Evolutionary conservation across 2,329 filamentous ascomycete species (phyloP), one percentile per base, ranked within the genome.

Genomic region (Juglanconis sp.): DNA sequence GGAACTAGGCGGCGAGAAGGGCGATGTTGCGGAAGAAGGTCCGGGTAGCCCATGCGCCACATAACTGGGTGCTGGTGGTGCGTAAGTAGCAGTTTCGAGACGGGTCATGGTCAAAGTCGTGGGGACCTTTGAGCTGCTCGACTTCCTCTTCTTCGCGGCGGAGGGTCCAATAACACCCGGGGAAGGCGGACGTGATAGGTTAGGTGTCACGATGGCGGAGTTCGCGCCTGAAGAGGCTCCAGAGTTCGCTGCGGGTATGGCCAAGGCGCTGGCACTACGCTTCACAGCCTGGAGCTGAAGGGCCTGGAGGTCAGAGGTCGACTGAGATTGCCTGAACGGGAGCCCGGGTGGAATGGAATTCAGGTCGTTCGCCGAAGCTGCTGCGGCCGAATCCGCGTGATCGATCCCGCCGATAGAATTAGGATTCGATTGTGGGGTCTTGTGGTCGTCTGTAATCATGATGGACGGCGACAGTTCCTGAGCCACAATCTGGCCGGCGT

Each of bases 401-500:
- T 67, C 42, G 67, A 68, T 64, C 66, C 68, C 31, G 69, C 67
- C 30, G 67, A 63, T 46, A 70, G 64, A 5, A 50, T 71, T 56
- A 54, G 79, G 74, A 54, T 80, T 73, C 60, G 76, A 73, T 67
- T 91, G 89, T 31, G 55, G 55, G 7, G 92, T 96, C 77, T 98
- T 98, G 78, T 98, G 94, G 70, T 99, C 94, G 71, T 99, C 94
- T 1, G 95, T 98, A 65, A 98, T 97, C 84, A 97, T 94, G 65
- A 98, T 96, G 0, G 92, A 90, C 58, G 89, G 87, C 24, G 91
- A 92, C 65, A 96, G 88, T 56, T 87, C 86, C 74, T 99, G 94
- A 6, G 92, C 90, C 48, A 98, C 78, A 36, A 96, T 78, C 49
- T 87, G 86, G 67, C 88, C 90, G 64, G 86, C 78, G 69, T 85